Base-by-base conservation (phyloP, 129 eudicot genomes). In the Mikania micrantha region DNA sequence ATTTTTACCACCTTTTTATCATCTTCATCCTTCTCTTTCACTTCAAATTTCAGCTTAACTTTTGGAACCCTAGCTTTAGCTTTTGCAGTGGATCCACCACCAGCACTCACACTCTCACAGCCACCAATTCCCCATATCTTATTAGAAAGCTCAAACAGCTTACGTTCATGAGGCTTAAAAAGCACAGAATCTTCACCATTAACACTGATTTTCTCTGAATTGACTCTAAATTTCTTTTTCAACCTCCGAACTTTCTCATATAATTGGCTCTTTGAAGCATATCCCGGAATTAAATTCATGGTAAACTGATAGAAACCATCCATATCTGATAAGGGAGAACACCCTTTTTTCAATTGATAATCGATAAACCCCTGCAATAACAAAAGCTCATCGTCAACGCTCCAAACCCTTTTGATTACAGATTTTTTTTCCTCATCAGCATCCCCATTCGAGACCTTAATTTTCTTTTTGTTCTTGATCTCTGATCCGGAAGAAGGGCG, bases 231-330 rank as follows among this genome's bases (percentile, higher is more conserved):
- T 76, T 83, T 90, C 79, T 75, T 79, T 66, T 84, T 90, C 85
- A 86, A 66, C 74, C 95, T 86, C 63, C 82, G 74, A 57, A 90
- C 60, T 62, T 90, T 90, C 67, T 77, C 83, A 53, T 60, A 68
- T 74, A 90, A 34, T 44, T 90, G 97, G 19, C 52, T 78, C 65
- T 60, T 80, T 2, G 87, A 38, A 13, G 79, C 82, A 22, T 53
- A 73, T 0, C 74, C 84, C 8, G 53, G 67, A 24, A 84, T 39
- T 2, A 53, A 57, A 28, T 60, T 81, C 77, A 84, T 90, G 0
- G 74, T 36, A 56, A 66, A 84, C 29, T 73, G 76, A 63, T 81
- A 72, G 63, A 83, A 86, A 3, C 76, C 91, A 10, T 38, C 85
- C 75, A 75, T 60, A 59, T 84, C 83, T 0, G 85, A 50, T 25